Conservation (phyloP, 148 eudicot species). For the Heliamphora exappendiculata region DNA sequence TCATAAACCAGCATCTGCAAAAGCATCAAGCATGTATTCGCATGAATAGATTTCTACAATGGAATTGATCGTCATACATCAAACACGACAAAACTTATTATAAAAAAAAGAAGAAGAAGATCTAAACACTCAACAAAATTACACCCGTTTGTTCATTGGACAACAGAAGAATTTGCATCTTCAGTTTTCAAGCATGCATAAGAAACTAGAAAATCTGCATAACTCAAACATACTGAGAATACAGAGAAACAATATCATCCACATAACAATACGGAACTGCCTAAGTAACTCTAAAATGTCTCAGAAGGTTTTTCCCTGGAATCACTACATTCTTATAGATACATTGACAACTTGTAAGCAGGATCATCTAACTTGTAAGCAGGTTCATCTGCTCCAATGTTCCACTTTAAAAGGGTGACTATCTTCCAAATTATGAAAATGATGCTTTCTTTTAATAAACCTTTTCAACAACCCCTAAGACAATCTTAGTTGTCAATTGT, state of each 20-base stretch:
- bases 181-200: not conserved
- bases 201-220: not conserved
- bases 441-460: not conserved
- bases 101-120: too few relatives aligned
- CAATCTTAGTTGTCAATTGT: not conserved
- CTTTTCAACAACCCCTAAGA: not conserved
- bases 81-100: too few relatives aligned
- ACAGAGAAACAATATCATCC: not conserved
- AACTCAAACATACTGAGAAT: not conserved
- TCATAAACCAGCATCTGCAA: constrained; percentile 85
- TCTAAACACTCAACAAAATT: not conserved
- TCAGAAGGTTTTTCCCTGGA: not conserved
- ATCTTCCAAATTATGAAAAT: not conserved
- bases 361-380: too few relatives aligned
- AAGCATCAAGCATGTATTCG: not conserved
- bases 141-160: not conserved
- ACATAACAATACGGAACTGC: not conserved
- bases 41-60: not conserved
- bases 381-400: not conserved
- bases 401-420: not conserved
- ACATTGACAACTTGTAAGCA: not conserved
- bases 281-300: not conserved
- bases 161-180: not conserved
- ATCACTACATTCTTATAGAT: not conserved
- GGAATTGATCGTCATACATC: not conserved